Base-by-base conservation (phyloP, 257 asterid genomes). In the Gentiana straminea region DNA sequence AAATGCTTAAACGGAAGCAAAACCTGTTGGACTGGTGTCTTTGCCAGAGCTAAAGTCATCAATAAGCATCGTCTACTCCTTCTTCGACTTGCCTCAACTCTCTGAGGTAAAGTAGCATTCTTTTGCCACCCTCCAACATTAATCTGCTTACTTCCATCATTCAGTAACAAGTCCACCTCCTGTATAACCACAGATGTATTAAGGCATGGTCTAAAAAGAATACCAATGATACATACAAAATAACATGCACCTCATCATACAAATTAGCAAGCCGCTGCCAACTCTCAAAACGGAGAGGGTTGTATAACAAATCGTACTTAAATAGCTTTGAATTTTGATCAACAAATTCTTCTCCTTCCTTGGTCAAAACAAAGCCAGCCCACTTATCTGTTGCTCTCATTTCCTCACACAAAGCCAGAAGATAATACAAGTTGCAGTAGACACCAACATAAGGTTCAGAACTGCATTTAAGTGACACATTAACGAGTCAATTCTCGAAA, bases 21-120 rank as follows among this genome's bases (percentile, higher is more conserved):
- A 64, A 91, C 98, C 98, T 92, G 98, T 70, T 92, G 90, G 68
- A 47, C 67, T 52, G 76, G 70, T 39, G 94, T 83, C 73, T 75
- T 85, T 8, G 98, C 94, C 69, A 92, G 77, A 68, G 95, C 98
- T 69, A 79, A 76, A 57, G 98, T 88, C 95, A 92, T 83, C 75
- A 92, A 76, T 75, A 92, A 86, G 79, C 98, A 92, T 53, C 97
- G 75, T 70, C 97, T 81, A 75, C 98, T 92, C 79, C 95, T 81
- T 57, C 98, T 79, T 64, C 98, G 86, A 81, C 98, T 92, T 72
- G 92, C 73, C 83, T 92, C 98, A 69, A 92, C 98, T 83, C 98
- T 84, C 76, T 67, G 83, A 54, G 98, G 76, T 63, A 87, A 70
- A 57, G 75, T 67, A 66, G 73, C 73, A 71, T 74, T 79, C 68